Evolutionary conservation across 2,329 filamentous ascomycete species (phyloP), one percentile per base, ranked within the genome.

Genomic region (Ophiocordyceps camponoti-leonardi): DNA sequence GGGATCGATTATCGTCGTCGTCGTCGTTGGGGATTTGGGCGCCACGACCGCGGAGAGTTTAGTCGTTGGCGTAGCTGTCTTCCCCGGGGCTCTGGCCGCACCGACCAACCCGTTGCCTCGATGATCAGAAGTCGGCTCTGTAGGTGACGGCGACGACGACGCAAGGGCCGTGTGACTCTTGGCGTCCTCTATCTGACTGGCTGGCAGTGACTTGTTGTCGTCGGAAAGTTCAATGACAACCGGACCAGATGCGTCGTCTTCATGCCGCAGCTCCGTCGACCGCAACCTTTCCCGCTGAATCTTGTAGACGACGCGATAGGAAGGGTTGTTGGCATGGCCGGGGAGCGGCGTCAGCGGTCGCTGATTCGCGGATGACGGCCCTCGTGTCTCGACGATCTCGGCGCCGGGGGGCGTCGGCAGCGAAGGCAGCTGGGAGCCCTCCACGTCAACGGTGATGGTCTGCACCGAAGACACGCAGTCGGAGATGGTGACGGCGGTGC

Each of bases 401-500:
- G 78, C 68, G 0, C 76, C 75, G 0, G 74, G 71, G 0, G 76
- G 71, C 2, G 74, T 71, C 1, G 70, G 63, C 2, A 81, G 59
- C 1, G 69, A 64, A 3, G 72, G 64, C 6, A 68, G 63, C 19
- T 68, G 62, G 5, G 69, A 63, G 1, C 75, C 74, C 14, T 68
- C 68, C 35, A 82, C 69, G 45, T 81, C 75, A 3, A 81, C 75
- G 0, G 77, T 79, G 52, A 81, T 77, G 14, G 68, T 80, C 49
- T 79, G 79, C 8, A 71, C 75, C 1, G 73, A 78, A 1, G 68
- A 69, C 0, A 75, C 74, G 3, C 72, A 70, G 6, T 75, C 78
- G 1, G 70, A 73, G 35, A 81, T 74, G 10, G 73, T 73, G 6
- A 81, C 70, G n/a, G 68, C 69, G 0, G 77, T 71, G 41, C 74